Conservation (phyloP, 2,329 filamentous ascomycete genomes). For the Neofusicoccum parvum region DNA sequence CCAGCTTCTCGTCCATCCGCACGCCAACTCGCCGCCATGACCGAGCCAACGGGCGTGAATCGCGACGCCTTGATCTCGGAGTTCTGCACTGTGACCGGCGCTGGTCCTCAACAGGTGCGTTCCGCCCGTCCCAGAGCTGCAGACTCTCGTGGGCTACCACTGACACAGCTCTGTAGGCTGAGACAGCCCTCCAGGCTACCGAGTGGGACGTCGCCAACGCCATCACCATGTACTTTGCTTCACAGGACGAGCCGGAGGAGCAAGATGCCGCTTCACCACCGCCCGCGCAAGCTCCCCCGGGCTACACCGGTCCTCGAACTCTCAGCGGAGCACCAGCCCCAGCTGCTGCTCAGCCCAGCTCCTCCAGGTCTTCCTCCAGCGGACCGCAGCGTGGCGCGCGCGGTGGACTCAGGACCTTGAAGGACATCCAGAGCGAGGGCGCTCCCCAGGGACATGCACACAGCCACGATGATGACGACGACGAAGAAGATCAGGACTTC, state of each 20-base stretch:
- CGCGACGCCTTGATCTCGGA: constrained; percentile 40
- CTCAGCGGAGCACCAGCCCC: constrained; percentile 40
- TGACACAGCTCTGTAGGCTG: constrained; percentile 38
- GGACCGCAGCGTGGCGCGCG: constrained; percentile 30
- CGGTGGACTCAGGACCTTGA: constrained; percentile 45
- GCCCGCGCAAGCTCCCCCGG: constrained; percentile 21
- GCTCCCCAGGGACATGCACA: constrained; percentile 43
- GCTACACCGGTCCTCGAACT: constrained; percentile 28
- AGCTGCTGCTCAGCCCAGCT: constrained; percentile 28
- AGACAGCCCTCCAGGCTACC: constrained; percentile 45
- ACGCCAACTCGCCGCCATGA: constrained; percentile 29
- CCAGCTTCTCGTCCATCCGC: neutral
- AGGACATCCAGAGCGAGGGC: constrained; percentile 48
- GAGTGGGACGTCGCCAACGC: constrained; percentile 52
- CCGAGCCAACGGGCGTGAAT: constrained; percentile 32
- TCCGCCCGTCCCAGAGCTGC: neutral
- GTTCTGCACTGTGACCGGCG: constrained; percentile 38
- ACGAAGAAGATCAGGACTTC: constrained; percentile 65
- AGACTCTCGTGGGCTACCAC: neutral
- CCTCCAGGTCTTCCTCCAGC: constrained; percentile 31
- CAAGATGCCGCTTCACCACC: constrained; percentile 31
- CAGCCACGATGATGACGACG: constrained; percentile 59
- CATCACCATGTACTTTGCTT: constrained; percentile 46
- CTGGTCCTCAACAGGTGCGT: constrained; percentile 35
- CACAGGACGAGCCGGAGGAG: constrained; percentile 31